Base-by-base conservation (phyloP, 2,329 filamentous ascomycete genomes). In the Dryadomyces quercivorus region DNA sequence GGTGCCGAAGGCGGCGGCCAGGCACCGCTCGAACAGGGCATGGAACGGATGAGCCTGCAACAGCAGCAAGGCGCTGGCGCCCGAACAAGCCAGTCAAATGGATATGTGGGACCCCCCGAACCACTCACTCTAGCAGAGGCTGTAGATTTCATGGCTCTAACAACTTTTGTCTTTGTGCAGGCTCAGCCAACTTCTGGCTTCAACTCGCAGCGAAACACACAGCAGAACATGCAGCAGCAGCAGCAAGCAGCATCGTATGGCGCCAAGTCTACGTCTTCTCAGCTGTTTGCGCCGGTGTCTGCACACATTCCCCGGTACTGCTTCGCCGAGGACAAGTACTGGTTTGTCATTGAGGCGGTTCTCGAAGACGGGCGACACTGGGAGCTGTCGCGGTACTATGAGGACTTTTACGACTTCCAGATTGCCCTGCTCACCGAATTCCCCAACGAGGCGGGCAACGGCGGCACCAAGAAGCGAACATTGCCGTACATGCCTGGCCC, bases 381-480 rank as follows among this genome's bases (percentile, higher is more conserved):
- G 90, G 91, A 96, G 66, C 73, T 98, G 51, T 92, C 89, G 43
- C 83, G 93, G 59, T 93, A 95, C 65, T 98, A 98, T 65, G 90
- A 97, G 68, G 93, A 97, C 71, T 98, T 98, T 66, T 98, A 97
- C 71, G 93, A 97, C 68, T 92, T 97, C 68, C 93, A 98, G 67
- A 97, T 97, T 65, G 88, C 90, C 36, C 82, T 98, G 9, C 80
- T 98, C 50, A 92, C 90, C 47, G 88, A 84, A 60, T 97, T 96
- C 64, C 92, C 93, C 21, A 83, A 87, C 40, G 93, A 97, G 69
- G 92, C 93, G 42, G 93, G 93, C 53, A 93, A 94, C 64, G 86
- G 84, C 18, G 85, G 85, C 47, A 78, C 77, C 51, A 83, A 90
- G 64, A 84, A 86, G 65, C 85, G 93, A 55, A 89, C 86, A 9